Evolutionary conservation across 139 green algal species (phyloP).

Genomic region (Closterium sp.): DNA sequence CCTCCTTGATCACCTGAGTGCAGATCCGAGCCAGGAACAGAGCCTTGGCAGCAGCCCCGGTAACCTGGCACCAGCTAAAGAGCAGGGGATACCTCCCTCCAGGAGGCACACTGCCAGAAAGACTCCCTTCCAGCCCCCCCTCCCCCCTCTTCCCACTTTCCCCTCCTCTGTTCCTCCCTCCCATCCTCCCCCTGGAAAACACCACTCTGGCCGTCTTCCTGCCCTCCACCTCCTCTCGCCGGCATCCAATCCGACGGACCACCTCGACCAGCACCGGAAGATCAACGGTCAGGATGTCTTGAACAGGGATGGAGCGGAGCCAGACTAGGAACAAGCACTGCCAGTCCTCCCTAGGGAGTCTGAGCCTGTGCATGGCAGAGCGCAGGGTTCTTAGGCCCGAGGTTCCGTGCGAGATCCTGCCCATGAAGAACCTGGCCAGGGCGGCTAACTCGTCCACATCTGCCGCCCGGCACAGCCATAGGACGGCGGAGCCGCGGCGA

Average conservation of each 20-base stretch:
- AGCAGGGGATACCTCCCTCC: conserved; percentile 13
- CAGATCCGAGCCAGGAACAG: conserved; percentile 32
- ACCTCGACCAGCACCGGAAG: neutral
- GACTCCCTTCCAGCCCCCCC: neutral
- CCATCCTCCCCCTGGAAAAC: neutral
- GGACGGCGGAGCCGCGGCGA: neutral
- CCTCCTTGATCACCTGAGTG: neutral
- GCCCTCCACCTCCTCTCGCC: neutral
- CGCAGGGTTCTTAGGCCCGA: neutral
- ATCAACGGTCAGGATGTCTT: conserved; percentile 25
- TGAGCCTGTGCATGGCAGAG: neutral
- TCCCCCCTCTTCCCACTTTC: neutral
- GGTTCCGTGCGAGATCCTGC: neutral
- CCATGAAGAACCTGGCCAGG: neutral
- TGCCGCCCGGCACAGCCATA: neutral
- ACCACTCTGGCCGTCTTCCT: neutral
- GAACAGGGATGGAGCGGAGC: neutral
- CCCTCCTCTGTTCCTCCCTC: neutral
- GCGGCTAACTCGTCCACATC: neutral
- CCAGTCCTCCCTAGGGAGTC: conserved; percentile 27
- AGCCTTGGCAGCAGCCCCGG: neutral
- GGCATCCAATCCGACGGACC: conserved; percentile 4
- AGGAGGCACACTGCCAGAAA: neutral
- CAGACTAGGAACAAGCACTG: conserved; percentile 37
- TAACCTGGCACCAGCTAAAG: conserved; percentile 20